Conservation (phyloP, 352 stramenopile species). For the Pythium sukuiense region DNA sequence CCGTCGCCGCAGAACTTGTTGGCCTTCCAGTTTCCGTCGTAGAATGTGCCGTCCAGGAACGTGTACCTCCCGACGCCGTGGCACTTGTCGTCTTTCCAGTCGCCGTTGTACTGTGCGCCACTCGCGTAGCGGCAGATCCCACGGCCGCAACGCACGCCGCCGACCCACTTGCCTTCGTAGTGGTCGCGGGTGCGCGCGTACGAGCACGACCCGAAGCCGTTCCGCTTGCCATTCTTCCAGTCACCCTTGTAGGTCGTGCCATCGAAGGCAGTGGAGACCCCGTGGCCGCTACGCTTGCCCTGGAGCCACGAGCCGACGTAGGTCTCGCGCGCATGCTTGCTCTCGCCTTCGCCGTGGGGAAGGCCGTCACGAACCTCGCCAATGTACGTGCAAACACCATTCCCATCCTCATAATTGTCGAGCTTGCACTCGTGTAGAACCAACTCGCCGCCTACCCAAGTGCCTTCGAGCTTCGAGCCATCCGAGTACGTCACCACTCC, state of each 20-base stretch:
- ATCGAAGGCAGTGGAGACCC: constrained; percentile 54
- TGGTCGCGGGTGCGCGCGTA: constrained; percentile 54
- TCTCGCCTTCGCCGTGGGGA: constrained; percentile 61
- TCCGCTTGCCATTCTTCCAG: constrained; percentile 81
- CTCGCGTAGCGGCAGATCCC: constrained; percentile 62
- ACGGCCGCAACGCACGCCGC: constrained; percentile 61
- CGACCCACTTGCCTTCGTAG: constrained; percentile 89
- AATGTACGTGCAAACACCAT: constrained; percentile 47
- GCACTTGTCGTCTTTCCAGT: constrained; percentile 78
- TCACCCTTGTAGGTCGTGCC: constrained; percentile 84
- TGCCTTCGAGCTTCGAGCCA: constrained; percentile 40
- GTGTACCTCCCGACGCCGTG: constrained; percentile 77
- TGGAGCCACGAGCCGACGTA: constrained; percentile 53
- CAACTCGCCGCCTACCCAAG: constrained; percentile 36
- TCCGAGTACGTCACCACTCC: constrained; percentile 68
- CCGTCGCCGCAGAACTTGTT: constrained; percentile 76
- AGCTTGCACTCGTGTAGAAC: constrained; percentile 26
- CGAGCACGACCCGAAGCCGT: constrained; percentile 74
- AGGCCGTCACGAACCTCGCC: constrained; percentile 42
- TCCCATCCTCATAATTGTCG: constrained; percentile 55
- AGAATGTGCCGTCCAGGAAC: constrained; percentile 77
- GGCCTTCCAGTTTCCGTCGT: constrained; percentile 79
- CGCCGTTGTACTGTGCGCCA: constrained; percentile 73
- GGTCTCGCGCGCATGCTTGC: constrained; percentile 40
- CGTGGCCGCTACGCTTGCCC: constrained; percentile 53